Base-by-base conservation (phyloP, 1,284 basidiomycete genomes). In the Moniliophthora roreri region DNA sequence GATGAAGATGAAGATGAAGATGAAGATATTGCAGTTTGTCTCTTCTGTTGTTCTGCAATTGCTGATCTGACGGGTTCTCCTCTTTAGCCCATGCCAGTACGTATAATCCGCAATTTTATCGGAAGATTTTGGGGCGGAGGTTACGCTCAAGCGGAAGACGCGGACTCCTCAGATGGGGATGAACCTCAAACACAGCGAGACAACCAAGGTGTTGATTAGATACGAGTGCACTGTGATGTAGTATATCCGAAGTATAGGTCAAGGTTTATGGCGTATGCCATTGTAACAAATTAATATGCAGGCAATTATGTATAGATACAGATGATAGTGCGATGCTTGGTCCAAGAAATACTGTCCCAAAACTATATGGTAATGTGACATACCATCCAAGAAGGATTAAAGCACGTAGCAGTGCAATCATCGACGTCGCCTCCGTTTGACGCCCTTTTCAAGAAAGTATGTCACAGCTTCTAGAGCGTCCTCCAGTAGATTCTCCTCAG, bases 81-180 rank as follows among this genome's bases (percentile, higher is more conserved):
- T 47, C 49, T 20, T 7, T 49, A 88, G 85, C 76, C 82, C 3
- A 69, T 88, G 60, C 85, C 84, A 6, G 67, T 82, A 28, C 79
- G 85, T 4, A 63, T 85, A n/a, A 65, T 89, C 15, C 75, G 82
- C 11, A 84, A 82, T 60, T 66, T 89, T 10, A 61, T 89, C 48
- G 78, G 77, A 53, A 70, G 84, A 8, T 76, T 89, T 59, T 88
- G 84, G 81, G 82, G 85, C 4, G 44, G 44, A 13, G 9, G 20
- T 26, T 21, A 21, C n/a, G 24, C 9, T 11, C 11, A 13, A 2
- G 28, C 11, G 8, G 49, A 16, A 16, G 34, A 47, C 10, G 44
- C 34, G 20, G 44, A 44, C 16, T 41, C 11, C 13, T 36, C 40
- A 16, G 40, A 42, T 35, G 35, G 21, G 18, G 49, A 32, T 28